Evolutionary conservation across 805 yeast species (phyloP), one percentile per base, ranked within the genome.

Genomic region (Starmera pachycereana): DNA sequence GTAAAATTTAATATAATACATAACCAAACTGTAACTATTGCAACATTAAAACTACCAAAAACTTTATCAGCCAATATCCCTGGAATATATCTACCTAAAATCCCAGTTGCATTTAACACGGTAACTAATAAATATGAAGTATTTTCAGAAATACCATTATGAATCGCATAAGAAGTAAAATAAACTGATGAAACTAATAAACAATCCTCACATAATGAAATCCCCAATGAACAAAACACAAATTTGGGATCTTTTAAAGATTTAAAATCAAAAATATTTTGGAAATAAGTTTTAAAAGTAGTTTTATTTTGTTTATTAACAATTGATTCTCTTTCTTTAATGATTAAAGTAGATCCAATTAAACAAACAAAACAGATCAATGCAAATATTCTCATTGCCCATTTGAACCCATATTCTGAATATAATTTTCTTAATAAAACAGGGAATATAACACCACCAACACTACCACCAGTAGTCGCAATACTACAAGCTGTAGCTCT

Each of bases 341-440:
- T 62, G 12, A 69, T 47, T 1, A 61, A 29, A 3, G 57, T 38
- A 1, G 72, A 56, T 12, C 56, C 37, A 1, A 50, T 13, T 22
- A 66, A 51, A 37, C 71, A 62, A 11, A 48, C 59, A 5, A 65
- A 45, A 42, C 69, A 68, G 5, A 72, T 49, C 37, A 75, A 66
- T 11, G 71, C 74, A 29, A 75, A 48, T 4, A 65, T 62, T 48
- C 81, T 57, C 36, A 75, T 65, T 1, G 80, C 75, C 81, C 81
- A 76, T 12, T 62, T 55, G 44, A 65, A 76, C 0, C 80, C 81
- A 22, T 71, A 67, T 39, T 62, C 62, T 2, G 46, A 49, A 45
- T 71, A 76, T 29, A 76, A 50, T 29, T 60, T 57, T 41, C 71
- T 63, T 40, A 76, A 62, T 56, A 73, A 64, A 22, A 72, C 54